Base-by-base conservation (phyloP, 106 monocot species). In the Xerophyta viscosa region DNA sequence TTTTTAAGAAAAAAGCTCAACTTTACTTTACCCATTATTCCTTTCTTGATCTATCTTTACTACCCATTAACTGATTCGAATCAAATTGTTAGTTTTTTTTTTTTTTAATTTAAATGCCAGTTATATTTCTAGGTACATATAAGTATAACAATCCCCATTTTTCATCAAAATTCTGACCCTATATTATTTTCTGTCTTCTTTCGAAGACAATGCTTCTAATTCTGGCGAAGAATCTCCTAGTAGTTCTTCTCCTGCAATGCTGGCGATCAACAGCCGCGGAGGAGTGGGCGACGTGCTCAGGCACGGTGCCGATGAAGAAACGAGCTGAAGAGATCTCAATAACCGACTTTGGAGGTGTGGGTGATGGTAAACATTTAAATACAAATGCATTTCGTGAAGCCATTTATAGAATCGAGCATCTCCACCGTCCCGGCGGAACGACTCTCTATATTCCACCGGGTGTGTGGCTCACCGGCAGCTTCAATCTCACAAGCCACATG, bases 401-500 rank as follows among this genome's bases (percentile, higher is more conserved):
- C 9, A 65, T 96, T 9, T 82, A 78, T 27, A 41, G 73, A 52
- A 88, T 96, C 31, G 42, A 78, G 57, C 94, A 79, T 64, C 61
- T 59, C 31, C 60, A 62, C 20, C 61, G 65, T 37, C 58, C 25
- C 20, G 81, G 78, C 24, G 94, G 94, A 39, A 79, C 84, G 19
- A 31, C 68, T 4, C 63, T 96, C 15, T 71, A 79, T 37, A 56
- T 96, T 0, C 94, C 94, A 1, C 42, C 67, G 5, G 94, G 94
- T 1, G 68, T 82, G 6, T 96, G 84, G 84, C 77, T 96, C 60
- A 96, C 94, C 2, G 94, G 81, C 13, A 67, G 64, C 68, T 88
- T 96, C 70, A 85, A 88, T 54, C 71, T 96, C 56, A 96, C 88
- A 27, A 85, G 84, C 62, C 88, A 85, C 66, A 96, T 96, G 94